These are phyloP conservation scores for Mallotus repandus DNA, from an alignment of 441 rosid species.

Conservation along the genomic window DNA sequence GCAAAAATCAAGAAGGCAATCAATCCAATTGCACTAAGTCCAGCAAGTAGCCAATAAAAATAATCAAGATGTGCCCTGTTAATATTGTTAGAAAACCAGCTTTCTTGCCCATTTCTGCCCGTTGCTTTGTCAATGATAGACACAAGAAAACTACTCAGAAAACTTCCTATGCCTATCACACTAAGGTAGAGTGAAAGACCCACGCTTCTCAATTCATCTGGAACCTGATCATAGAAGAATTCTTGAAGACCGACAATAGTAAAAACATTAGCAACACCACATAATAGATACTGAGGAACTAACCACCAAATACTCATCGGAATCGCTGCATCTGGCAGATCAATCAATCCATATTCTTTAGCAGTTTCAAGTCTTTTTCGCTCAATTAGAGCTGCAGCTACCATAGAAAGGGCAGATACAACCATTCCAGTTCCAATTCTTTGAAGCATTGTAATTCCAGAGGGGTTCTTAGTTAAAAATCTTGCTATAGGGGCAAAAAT, in stretches of 20 bases:
- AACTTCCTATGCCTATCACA: constrained; percentile 55
- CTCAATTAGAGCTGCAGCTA: constrained; percentile 49
- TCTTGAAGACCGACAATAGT: constrained; percentile 62
- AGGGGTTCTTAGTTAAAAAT: constrained; percentile 35
- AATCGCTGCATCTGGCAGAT: constrained; percentile 37
- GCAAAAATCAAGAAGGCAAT: constrained; percentile 39
- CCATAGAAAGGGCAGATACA: constrained; percentile 37
- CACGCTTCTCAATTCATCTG: constrained; percentile 46
- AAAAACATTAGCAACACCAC: constrained; percentile 44
- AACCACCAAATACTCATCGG: constrained; percentile 68
- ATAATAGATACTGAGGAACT: constrained; percentile 50
- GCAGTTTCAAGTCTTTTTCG: constrained; percentile 43
- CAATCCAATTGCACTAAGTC: constrained; percentile 35
- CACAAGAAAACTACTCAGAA: constrained; percentile 49
- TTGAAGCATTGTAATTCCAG: constrained; percentile 56
- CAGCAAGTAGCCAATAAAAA: constrained; percentile 50
- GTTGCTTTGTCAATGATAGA: constrained; percentile 41
- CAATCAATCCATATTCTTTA: constrained; percentile 39
- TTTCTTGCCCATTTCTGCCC: constrained; percentile 28
- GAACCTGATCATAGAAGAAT: constrained; percentile 65
- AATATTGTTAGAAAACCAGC: constrained; percentile 48
- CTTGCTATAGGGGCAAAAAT: constrained; percentile 44
- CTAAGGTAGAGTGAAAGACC: constrained; percentile 57
- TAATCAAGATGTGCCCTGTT: constrained; percentile 57
- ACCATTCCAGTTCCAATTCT: constrained; percentile 57